A percentile compares a stretch with the other conserved stretches of the same genome.
Evolutionary conservation across 2,329 filamentous ascomycete species (phyloP).

Genomic region (Fusarium continuum): DNA sequence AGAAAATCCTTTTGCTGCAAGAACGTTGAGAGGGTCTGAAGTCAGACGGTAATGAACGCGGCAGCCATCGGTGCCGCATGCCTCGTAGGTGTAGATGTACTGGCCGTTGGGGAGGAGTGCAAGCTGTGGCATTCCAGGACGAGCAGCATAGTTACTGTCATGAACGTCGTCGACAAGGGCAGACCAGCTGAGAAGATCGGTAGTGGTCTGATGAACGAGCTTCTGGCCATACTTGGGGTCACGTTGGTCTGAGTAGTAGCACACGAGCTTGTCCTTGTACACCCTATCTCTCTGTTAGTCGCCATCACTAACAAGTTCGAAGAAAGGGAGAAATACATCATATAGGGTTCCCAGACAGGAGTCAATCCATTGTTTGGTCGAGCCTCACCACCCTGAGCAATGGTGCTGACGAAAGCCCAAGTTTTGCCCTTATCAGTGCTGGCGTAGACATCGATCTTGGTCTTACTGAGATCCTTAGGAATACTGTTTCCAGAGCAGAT

Average conservation of each 20-base stretch:
- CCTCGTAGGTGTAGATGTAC: conserved; percentile 70
- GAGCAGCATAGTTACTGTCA: conserved; percentile 66
- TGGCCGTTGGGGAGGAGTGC: conserved; percentile 63
- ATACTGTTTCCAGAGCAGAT: conserved; percentile 70
- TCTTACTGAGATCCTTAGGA: conserved; percentile 66
- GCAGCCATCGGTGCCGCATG: conserved; percentile 56
- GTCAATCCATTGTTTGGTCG: conserved; percentile 70
- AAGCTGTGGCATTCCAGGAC: conserved; percentile 75
- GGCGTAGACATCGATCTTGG: conserved; percentile 76
- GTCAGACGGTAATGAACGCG: conserved; percentile 57
- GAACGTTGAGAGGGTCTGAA: conserved; percentile 50
- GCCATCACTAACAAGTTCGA: accelerated
- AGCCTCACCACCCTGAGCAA: conserved; percentile 69
- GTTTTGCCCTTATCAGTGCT: conserved; percentile 66
- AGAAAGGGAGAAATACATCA: conserved; percentile 51
- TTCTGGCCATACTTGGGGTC: conserved; percentile 72
- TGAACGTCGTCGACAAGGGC: conserved; percentile 66
- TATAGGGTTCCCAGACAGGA: conserved; percentile 77
- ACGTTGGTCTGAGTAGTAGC: conserved; percentile 78
- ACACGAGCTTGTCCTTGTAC: conserved; percentile 66
- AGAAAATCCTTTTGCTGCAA: conserved; percentile 41
- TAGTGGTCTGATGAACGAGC: conserved; percentile 69
- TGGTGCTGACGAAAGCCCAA: conserved; percentile 73
- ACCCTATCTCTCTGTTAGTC: conserved; percentile 47
- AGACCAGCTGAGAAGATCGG: conserved; percentile 68